Evolutionary conservation across 345 rosid species (phyloP), one percentile per base, ranked within the genome.

Genomic region (Erucastrum elatum): DNA sequence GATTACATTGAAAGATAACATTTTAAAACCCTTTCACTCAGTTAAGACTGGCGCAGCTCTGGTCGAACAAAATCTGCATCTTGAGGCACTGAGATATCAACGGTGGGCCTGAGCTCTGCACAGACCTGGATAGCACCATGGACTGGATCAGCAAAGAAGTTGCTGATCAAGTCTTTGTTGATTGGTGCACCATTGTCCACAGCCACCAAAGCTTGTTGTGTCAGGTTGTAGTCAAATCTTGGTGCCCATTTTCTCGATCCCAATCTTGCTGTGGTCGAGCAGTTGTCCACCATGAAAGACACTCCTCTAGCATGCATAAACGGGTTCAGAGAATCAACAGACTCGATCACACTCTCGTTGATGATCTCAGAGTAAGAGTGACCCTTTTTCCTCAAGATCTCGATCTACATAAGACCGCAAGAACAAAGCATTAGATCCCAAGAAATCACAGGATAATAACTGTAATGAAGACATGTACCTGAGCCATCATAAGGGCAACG

Each of bases 171-270:
- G 75, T 91, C 98, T 49, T 74, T 82, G 81, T 90, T 94, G 79
- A 90, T 73, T 3, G 93, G 86, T 34, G 87, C 46, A 70, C 83
- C 86, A 4, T 79, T 82, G 66, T 92, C 97, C 6, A 87, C 88
- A 26, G 92, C 90, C 26, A 90, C 97, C 27, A 92, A 79, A 64
- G 97, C 94, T 67, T 90, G 97, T 39, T 92, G 97, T 30, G 90
- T 87, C 58, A 94, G 81, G 85, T 87, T 75, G 82, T 94, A 91
- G 71, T 91, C 98, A 2, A 94, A 94, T 16, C 96, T 84, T 3
- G 98, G 98, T 0, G 98, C 98, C 98, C 97, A 91, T 68, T 94
- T 94, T 72, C 98, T 89, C 5, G 98, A 91, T 33, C 98, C 98
- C 49, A 94, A 80, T 26, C 98, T 87, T 44, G 98, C 98, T 2